Base-by-base conservation (phyloP, 116 monocot species). In the Posidonia oceanica region DNA sequence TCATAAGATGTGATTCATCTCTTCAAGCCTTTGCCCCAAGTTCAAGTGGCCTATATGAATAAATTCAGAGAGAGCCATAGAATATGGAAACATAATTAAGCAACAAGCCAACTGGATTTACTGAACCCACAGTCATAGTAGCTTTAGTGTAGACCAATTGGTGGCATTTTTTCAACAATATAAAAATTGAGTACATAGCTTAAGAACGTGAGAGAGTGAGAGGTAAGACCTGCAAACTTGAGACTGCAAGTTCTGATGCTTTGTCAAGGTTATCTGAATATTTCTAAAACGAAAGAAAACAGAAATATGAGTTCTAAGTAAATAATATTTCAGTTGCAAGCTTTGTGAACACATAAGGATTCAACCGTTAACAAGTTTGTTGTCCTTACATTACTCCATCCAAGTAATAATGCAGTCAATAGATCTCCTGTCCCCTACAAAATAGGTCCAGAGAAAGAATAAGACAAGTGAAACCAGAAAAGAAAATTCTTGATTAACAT, bases 201-300 rank as follows among this genome's bases (percentile, higher is more conserved):
- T 48, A 42, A 42, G 42, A 42, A 42, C 11, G 8, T 7, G 48
- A 12, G 5, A 12, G 48, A 12, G 48, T 1, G 48, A 12, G 0
- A 23, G 21, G 48, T 5, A 58, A 14, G 80, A 96, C 93, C 88
- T 99, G 99, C 74, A 99, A 77, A 75, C 90, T 99, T 67, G 99
- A 90, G 58, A 99, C 93, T 44, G 99, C 99, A 80, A 99, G 81
- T 76, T 99, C 99, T 71, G 99, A 75, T 70, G 99, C 93, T 83
- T 74, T 90, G 44, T 80, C 86, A 63, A 99, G 93, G 73, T 88
- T 76, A 75, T 93, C 86, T 39, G 93, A 86, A 66, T 90, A 93
- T 90, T 92, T 92, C 97, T 97, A 60, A 64, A 44, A 17, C 68
- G 5, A 72, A 57, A 54, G 1, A 76, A 63, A 54, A 14, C 10